Conservation (phyloP, 768 basidiomycete species). For the Pleurotus citrinopileatus region DNA sequence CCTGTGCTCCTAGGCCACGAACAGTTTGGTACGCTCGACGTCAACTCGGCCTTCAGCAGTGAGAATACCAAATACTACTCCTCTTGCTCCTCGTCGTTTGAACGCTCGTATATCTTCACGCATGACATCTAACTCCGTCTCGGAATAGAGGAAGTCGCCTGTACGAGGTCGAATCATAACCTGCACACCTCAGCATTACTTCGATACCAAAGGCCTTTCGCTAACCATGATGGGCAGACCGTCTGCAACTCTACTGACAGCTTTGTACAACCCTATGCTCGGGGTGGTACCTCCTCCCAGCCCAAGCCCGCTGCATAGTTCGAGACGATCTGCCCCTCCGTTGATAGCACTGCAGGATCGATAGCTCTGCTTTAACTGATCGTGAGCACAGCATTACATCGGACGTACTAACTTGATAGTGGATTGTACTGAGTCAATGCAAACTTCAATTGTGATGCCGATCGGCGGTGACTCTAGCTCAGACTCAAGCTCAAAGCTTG, state of each 20-base stretch:
- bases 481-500: background rate
- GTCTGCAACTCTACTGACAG: conserved; percentile 47
- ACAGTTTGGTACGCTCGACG: conserved; percentile 54
- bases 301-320: conserved; percentile 68
- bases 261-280: conserved; percentile 66
- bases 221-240: conserved; percentile 66
- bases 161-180: conserved; percentile 77
- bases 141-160: conserved; percentile 77
- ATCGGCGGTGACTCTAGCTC: background rate
- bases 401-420: conserved; percentile 53
- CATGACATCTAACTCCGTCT: conserved; percentile 70
- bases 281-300: conserved; percentile 83
- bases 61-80: conserved; percentile 68
- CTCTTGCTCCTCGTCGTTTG: conserved; percentile 53
- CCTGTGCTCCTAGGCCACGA: conserved; percentile 4
- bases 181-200: conserved; percentile 30
- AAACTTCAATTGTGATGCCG: conserved; percentile 52
- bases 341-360: conserved; percentile 53
- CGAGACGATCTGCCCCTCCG: conserved; percentile 75
- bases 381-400: background rate
- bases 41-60: conserved; percentile 57
- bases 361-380: conserved; percentile 1
- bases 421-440: conserved; percentile 75
- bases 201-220: conserved; percentile 9
- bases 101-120: conserved; percentile 65